Conservation (phyloP, 2,329 filamentous ascomycete genomes). For the Fusarium napiforme region DNA sequence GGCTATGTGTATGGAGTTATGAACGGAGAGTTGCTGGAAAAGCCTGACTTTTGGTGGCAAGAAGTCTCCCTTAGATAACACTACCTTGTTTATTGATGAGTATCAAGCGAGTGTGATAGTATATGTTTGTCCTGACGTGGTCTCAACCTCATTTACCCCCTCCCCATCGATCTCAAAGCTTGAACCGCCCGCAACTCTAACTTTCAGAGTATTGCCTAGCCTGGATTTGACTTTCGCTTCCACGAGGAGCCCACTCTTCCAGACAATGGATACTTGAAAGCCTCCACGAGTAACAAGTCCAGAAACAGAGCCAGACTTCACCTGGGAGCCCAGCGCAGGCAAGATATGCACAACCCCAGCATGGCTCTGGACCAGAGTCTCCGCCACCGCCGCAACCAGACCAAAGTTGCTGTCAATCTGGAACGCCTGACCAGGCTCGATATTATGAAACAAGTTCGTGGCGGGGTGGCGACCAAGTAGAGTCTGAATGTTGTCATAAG, state of each 20-base stretch:
- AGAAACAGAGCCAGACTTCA: not conserved
- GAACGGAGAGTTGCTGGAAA: not conserved
- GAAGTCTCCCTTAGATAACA: not conserved
- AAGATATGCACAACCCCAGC: not conserved
- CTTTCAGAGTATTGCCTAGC: not conserved
- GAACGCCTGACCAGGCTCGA: not conserved
- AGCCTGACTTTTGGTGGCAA: not conserved
- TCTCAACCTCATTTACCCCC: not conserved
- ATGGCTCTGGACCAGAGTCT: not conserved
- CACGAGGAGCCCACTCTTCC: rapidly evolving
- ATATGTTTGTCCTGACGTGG: not conserved
- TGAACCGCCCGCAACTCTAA: not conserved
- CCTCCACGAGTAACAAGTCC: not conserved
- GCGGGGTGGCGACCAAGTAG: not conserved
- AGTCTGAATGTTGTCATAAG: not conserved
- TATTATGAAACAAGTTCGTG: not conserved
- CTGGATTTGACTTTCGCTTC: not conserved
- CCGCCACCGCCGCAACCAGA: not conserved
- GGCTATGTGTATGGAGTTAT: not conserved
- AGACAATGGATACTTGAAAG: not conserved
- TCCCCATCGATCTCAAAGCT: not conserved
- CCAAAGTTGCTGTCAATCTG: not conserved
- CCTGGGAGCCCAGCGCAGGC: not conserved
- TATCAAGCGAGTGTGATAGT: not conserved
- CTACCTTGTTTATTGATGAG: rapidly evolving